Percentiles rank a stretch among this genome's conserved stretches.
Evolutionary conservation across 495 filamentous ascomycete species (phyloP).

Genomic region (Cryomyces antarcticus): DNA sequence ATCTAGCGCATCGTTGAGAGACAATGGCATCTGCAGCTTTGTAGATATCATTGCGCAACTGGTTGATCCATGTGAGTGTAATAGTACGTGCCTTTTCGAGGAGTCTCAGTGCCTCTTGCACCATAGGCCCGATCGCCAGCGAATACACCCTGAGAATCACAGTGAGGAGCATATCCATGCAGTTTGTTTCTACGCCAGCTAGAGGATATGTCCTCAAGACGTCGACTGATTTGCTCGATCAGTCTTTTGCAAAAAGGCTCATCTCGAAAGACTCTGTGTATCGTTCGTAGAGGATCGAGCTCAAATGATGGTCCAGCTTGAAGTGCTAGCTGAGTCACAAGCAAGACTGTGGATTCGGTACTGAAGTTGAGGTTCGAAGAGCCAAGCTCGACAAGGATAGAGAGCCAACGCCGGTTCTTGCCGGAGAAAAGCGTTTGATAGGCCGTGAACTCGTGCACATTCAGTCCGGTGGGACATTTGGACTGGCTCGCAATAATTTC

Average conservation of each 20-base stretch:
- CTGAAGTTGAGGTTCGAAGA: constrained; percentile 33
- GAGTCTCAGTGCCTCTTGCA: constrained; percentile 6
- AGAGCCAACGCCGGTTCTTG: constrained; percentile 24
- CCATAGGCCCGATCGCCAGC: constrained; percentile 7
- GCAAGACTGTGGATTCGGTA: constrained; percentile 21
- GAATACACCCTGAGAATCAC: constrained; percentile 17
- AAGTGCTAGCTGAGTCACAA: constrained; percentile 24
- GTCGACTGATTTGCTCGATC: constrained; percentile 20
- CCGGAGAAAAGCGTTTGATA: constrained; percentile 29
- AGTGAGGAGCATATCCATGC: constrained; percentile 29
- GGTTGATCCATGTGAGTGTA: constrained; percentile 23
- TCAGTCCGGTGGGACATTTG: constrained; percentile 25
- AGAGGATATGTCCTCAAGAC: constrained; percentile 19
- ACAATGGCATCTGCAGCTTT: constrained; percentile 20
- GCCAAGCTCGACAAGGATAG: constrained; percentile 29
- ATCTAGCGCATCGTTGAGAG: constrained; percentile 17
- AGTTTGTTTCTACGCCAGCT: constrained; percentile 33
- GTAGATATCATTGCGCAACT: constrained; percentile 25
- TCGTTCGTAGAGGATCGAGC: constrained; percentile 16
- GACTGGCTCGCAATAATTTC: constrained; percentile 32
- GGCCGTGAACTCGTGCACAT: constrained; percentile 28
- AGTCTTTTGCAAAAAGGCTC: constrained; percentile 23
- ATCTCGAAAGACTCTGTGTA: constrained; percentile 28
- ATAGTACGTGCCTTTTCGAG: constrained; percentile 7
- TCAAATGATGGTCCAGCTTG: constrained; percentile 25